phyloP scores from a whole-genome alignment of 371 early-diverging fungal species.

The Mortierella sp. region DNA sequence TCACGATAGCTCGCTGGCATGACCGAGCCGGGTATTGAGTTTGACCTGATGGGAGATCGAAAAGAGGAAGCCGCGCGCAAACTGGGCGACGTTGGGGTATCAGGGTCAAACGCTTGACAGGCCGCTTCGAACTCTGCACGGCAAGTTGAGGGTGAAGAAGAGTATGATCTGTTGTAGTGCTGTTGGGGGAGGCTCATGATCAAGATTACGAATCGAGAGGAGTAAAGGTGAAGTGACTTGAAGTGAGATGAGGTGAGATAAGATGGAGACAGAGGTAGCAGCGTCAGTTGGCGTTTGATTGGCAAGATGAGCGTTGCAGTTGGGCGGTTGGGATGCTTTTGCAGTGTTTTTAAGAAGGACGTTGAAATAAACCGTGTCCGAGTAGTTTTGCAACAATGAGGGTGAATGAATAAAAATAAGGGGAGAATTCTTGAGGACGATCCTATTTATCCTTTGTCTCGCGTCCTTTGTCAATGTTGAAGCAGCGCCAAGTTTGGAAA shows the following conservation, averaged over 20 bases:
- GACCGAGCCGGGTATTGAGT: slow-evolving; percentile 1
- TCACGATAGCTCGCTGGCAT: slow-evolving; percentile 25
- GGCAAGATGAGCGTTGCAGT: no score
- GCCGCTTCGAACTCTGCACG: slow-evolving; percentile 9
- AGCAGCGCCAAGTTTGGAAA: background rate
- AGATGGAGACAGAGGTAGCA: background rate
- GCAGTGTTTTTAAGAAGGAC: background rate
- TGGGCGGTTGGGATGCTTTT: background rate
- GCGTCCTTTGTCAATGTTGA: background rate
- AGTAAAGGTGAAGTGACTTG: background rate
- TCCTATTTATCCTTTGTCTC: slow-evolving; percentile 1
- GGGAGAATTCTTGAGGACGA: background rate
- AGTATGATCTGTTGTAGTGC: background rate
- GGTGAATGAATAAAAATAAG: background rate
- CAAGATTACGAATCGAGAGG: background rate
- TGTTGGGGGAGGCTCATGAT: background rate
- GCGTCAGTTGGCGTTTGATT: no score
- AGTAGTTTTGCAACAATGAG: background rate
- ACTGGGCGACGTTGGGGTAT: background rate
- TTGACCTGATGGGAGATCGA: background rate
- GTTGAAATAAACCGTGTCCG: background rate
- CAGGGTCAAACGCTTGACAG: slow-evolving; percentile 1
- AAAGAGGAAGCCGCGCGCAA: background rate
- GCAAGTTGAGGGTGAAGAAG: slow-evolving; percentile 12
- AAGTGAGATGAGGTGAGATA: background rate